Evolutionary conservation across 1,139 yeast genomes (phyloP).

Genomic region (Blastobotrys ciferrii): DNA sequence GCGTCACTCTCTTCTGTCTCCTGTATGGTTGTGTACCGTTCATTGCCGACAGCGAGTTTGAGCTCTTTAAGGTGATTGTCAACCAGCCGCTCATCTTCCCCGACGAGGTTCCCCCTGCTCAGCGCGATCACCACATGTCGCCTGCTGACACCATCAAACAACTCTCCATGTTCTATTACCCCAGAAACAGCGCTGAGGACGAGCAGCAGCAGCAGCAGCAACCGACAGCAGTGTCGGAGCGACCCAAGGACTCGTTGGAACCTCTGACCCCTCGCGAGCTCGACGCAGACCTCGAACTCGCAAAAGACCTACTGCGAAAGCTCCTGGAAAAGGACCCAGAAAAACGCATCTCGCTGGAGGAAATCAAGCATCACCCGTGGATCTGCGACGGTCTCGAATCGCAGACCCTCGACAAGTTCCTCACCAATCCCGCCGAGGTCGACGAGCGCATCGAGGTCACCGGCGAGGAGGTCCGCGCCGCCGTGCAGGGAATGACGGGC

Average conservation of each 20-base stretch:
- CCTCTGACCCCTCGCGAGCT: conserved; percentile 15
- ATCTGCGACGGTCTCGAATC: conserved; percentile 58
- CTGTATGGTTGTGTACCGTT: conserved; percentile 89
- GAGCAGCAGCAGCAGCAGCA: neutral
- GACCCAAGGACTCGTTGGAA: conserved; percentile 5
- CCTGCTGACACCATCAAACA: conserved; percentile 7
- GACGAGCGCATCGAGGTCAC: conserved; percentile 54
- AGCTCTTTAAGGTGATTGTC: conserved; percentile 79
- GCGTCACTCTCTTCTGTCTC: conserved; percentile 86
- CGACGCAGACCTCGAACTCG: conserved; percentile 39
- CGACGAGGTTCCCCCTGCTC: conserved; percentile 30
- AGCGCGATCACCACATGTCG: conserved; percentile 5
- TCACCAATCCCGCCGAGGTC: conserved; percentile 32
- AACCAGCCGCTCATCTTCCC: conserved; percentile 65
- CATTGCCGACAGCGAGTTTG: conserved; percentile 84
- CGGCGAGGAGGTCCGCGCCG: conserved; percentile 66
- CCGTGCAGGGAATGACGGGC: conserved; percentile 76
- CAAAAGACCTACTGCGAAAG: conserved; percentile 62
- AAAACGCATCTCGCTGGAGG: conserved; percentile 65
- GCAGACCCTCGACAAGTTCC: conserved; percentile 39
- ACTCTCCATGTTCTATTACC: conserved; percentile 7
- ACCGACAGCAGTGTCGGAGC: neutral
- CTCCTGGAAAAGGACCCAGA: conserved; percentile 71
- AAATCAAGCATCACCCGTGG: conserved; percentile 80
- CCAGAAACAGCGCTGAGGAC: conserved; percentile 1